Percentiles rank a stretch among this genome's conserved stretches.
phyloP scores from a whole-genome alignment of 192 early-diverging fungal genomes.

The Mortierella alpina region DNA sequence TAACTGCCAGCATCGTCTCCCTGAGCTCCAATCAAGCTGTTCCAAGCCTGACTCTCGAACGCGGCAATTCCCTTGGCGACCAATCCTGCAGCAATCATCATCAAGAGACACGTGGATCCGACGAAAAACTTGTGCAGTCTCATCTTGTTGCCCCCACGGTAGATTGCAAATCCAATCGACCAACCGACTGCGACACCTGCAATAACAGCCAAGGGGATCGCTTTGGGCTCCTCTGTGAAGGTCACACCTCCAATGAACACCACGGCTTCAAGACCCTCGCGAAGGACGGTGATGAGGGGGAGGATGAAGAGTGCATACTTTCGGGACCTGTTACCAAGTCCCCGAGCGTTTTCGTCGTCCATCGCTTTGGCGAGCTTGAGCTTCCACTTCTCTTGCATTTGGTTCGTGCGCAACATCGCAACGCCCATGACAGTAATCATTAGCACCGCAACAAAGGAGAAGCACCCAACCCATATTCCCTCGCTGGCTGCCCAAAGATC shows the following conservation, averaged over 20 bases:
- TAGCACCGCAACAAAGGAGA: slow-evolving; percentile 80
- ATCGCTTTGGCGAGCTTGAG: slow-evolving; percentile 66
- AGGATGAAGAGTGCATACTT: slow-evolving; percentile 84
- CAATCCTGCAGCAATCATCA: slow-evolving; percentile 86
- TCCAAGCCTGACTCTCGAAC: slow-evolving; percentile 77
- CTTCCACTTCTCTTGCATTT: slow-evolving; percentile 85
- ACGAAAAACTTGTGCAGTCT: slow-evolving; percentile 84
- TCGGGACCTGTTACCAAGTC: slow-evolving; percentile 33
- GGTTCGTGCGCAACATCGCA: slow-evolving; percentile 78
- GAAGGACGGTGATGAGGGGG: slow-evolving; percentile 84
- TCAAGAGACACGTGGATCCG: slow-evolving; percentile 73
- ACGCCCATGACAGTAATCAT: slow-evolving; percentile 87
- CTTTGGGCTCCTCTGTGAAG: slow-evolving; percentile 66
- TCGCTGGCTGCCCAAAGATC: slow-evolving; percentile 59
- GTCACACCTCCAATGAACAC: slow-evolving; percentile 90
- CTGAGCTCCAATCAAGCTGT: slow-evolving; percentile 68
- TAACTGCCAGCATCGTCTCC: slow-evolving; percentile 65
- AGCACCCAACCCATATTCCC: slow-evolving; percentile 67
- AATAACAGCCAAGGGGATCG: slow-evolving; percentile 86
- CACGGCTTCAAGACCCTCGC: slow-evolving; percentile 90
- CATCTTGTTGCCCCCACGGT: slow-evolving; percentile 74
- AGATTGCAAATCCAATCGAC: slow-evolving; percentile 79
- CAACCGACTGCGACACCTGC: slow-evolving; percentile 73
- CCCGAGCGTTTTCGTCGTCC: slow-evolving; percentile 40
- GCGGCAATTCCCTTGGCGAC: slow-evolving; percentile 73